Evolutionary conservation across 179 eudicot species (phyloP), one percentile per base, ranked within the genome.

Genomic region (Dionaea muscipula): DNA sequence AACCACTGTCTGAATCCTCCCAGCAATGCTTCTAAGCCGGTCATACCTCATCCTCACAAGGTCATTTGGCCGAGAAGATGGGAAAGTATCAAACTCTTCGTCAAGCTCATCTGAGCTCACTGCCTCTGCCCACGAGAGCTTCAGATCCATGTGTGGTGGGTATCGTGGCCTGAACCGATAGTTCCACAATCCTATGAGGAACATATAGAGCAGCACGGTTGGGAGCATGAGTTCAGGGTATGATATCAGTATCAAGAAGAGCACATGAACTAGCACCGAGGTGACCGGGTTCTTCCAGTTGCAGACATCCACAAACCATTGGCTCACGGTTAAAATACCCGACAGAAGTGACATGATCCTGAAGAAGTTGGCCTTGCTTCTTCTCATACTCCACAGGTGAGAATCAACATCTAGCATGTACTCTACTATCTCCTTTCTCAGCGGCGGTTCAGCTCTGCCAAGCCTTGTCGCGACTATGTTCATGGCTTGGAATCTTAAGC

Each of bases 401-500:
- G 22, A 31, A 52, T 52, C 56, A 10, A 52, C 56, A 28, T 52
- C 56, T 28, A 52, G 22, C 56, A 52, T 52, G 31, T 40, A 61
- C 65, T 61, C 65, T 1, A 61, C 65, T 0, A 52, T 33, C 65
- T 61, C 65, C 14, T 52, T 51, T 12, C 65, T 39, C 0, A 61
- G 57, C 3, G 65, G 65, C 16, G 65, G 65, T 33, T 61, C 65
- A 19, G 65, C 65, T 21, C 65, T 39, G 16, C 51, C 65, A 18
- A 61, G 65, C 41, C 65, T 51, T 7, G 65, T 39, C 3, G 65
- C 51, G 2, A 61, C 65, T 8, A 61, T 61, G 5, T 19, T 51
- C 41, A 52, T 51, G 0, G 65, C 80, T 46, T 75, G 76, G 63
- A 56, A 75, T 41, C 80, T 59, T 14, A 75, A 53, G 67, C 61